Evolutionary conservation across 495 filamentous ascomycete genomes (phyloP).

Genomic region (Barbatosphaeria neglecta): DNA sequence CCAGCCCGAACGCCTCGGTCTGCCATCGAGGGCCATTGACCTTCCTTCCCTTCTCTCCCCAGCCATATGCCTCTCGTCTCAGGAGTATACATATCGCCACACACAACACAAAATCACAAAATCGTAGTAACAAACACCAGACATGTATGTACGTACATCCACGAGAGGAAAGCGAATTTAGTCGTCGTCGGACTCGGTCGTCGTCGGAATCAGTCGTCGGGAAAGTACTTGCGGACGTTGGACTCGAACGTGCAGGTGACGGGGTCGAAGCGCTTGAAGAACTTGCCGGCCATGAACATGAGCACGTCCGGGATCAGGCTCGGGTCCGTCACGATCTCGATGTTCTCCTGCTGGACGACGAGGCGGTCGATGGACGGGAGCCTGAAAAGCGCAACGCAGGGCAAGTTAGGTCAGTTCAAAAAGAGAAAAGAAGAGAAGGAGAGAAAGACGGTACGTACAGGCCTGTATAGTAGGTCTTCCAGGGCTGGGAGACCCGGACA

Average conservation of each 20-base stretch:
- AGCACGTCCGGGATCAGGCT: conserved; percentile 35
- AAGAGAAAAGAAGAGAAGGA: neutral
- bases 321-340: conserved; percentile 47
- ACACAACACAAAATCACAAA: no score
- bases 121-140: no score
- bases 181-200: no score
- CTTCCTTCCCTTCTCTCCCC: no score
- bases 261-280: conserved; percentile 80
- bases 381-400: conserved; percentile 5
- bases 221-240: conserved; percentile 77
- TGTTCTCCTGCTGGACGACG: conserved; percentile 84
- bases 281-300: conserved; percentile 63
- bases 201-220: no score
- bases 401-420: neutral
- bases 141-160: no score
- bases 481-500: no score
- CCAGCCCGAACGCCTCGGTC: no score
- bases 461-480: conserved; percentile 72
- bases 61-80: no score
- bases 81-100: no score
- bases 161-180: no score
- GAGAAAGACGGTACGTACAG: conserved; percentile 49
- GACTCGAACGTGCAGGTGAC: conserved; percentile 61
- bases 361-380: conserved; percentile 33
- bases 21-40: no score